Conservation (phyloP, 768 basidiomycete genomes). For the Calocybe indica region DNA sequence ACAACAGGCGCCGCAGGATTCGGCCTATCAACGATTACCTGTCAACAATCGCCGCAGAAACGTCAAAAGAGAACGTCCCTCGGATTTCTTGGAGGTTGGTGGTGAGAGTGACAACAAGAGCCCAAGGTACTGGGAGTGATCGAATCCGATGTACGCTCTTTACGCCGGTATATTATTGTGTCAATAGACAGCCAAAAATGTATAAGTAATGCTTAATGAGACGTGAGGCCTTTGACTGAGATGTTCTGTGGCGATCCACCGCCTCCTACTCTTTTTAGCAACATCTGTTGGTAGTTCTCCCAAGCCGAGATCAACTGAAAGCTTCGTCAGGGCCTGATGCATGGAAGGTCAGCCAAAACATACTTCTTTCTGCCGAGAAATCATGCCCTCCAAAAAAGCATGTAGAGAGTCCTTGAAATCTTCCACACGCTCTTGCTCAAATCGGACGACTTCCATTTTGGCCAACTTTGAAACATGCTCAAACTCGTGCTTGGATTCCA, state of each 20-base stretch:
- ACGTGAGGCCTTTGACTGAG: neutral
- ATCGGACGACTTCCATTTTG: constrained; percentile 84
- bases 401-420: constrained; percentile 88
- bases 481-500: constrained; percentile 84
- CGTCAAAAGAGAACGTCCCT: constrained; percentile 76
- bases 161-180: too few species aligned
- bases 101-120: constrained; percentile 59
- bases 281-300: constrained; percentile 75
- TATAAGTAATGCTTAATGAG: neutral
- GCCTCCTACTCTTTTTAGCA: constrained; percentile 35
- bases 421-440: constrained; percentile 89
- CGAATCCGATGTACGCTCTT: neutral
- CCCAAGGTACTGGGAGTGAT: constrained; percentile 74
- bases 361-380: constrained; percentile 76
- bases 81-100: constrained; percentile 76
- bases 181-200: neutral
- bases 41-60: constrained; percentile 75
- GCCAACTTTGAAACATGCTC: constrained; percentile 84
- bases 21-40: constrained; percentile 82
- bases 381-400: constrained; percentile 83
- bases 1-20: constrained; percentile 65
- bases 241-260: constrained; percentile 11
- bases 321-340: neutral
- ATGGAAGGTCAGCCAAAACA: constrained; percentile 8
- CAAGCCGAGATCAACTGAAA: constrained; percentile 65